Conservation (phyloP, 1,139 yeast genomes). For the Geotrichum aggregatum region DNA sequence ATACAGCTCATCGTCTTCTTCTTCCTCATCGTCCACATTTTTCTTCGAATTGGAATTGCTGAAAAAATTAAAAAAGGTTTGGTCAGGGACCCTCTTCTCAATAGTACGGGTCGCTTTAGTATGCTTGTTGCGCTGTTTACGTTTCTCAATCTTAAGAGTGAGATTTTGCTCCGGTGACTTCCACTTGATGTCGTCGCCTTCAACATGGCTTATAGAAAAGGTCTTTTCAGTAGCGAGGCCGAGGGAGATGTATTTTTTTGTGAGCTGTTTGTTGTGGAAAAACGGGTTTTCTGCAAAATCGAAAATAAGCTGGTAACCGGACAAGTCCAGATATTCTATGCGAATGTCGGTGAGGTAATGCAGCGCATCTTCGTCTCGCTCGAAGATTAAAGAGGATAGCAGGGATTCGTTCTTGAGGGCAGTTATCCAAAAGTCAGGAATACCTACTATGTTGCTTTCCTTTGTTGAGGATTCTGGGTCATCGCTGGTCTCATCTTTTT, state of each 20-base stretch:
- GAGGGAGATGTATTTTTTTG: slow-evolving; percentile 61
- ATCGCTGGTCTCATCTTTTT: slow-evolving; percentile 27
- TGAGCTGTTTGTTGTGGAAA: slow-evolving; percentile 65
- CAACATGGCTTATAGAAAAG: slow-evolving; percentile 76
- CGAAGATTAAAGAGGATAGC: slow-evolving; percentile 80
- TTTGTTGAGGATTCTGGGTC: slow-evolving; percentile 36
- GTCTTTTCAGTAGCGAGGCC: slow-evolving; percentile 76
- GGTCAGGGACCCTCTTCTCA: slow-evolving; percentile 87
- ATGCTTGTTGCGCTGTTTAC: slow-evolving; percentile 96
- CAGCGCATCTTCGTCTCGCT: slow-evolving; percentile 87
- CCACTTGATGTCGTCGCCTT: slow-evolving; percentile 88
- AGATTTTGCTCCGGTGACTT: slow-evolving; percentile 72
- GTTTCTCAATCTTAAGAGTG: slow-evolving; percentile 82
- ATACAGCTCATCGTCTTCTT: slow-evolving; percentile 38
- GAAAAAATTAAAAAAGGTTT: slow-evolving; percentile 92
- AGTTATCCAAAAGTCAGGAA: slow-evolving; percentile 95
- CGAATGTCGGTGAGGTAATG: slow-evolving; percentile 64
- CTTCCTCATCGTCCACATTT: slow-evolving; percentile 44
- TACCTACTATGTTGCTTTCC: slow-evolving; percentile 52
- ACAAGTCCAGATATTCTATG: slow-evolving; percentile 76
- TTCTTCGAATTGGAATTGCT: slow-evolving; percentile 59
- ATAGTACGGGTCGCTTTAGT: slow-evolving; percentile 96
- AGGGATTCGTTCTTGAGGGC: slow-evolving; percentile 84
- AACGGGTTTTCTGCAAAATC: slow-evolving; percentile 73
- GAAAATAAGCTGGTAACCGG: slow-evolving; percentile 86